Conservation (phyloP, 495 filamentous ascomycete genomes). For the Aspergillus asperescens region DNA sequence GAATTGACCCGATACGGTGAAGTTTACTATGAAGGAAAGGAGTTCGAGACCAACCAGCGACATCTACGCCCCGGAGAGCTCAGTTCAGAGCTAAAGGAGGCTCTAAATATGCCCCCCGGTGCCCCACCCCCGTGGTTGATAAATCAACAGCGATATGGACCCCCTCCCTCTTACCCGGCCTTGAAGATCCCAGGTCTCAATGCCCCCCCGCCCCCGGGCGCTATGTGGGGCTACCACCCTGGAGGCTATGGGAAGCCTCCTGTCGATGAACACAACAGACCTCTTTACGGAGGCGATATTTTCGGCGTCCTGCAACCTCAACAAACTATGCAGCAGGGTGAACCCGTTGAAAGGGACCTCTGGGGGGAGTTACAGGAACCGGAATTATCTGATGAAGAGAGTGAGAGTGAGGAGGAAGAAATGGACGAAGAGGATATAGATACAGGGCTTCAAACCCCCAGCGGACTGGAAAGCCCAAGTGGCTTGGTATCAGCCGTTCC, state of each 20-base stretch:
- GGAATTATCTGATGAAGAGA: slow-evolving; percentile 76
- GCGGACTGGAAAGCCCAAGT: slow-evolving; percentile 74
- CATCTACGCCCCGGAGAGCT: slow-evolving; percentile 87
- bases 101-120: slow-evolving; percentile 88
- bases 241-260: slow-evolving; percentile 96
- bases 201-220: slow-evolving; percentile 91
- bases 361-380: slow-evolving; percentile 93
- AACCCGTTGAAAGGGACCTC: slow-evolving; percentile 79
- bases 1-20: slow-evolving; percentile 91
- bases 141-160: slow-evolving; percentile 89
- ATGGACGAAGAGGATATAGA: slow-evolving; percentile 60
- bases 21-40: slow-evolving; percentile 98
- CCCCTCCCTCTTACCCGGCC: slow-evolving; percentile 86
- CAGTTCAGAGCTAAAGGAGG: slow-evolving; percentile 85
- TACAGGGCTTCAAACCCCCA: slow-evolving; percentile 65
- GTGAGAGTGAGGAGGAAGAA: slow-evolving; percentile 67
- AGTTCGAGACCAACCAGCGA: slow-evolving; percentile 90
- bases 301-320: slow-evolving; percentile 75
- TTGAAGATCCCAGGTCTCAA: slow-evolving; percentile 93
- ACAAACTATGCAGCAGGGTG: slow-evolving; percentile 57
- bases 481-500: slow-evolving; percentile 75
- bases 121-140: slow-evolving; percentile 96
- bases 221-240: slow-evolving; percentile 89
- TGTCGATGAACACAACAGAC: slow-evolving; percentile 83
- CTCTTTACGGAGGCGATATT: slow-evolving; percentile 88